Percentiles rank a stretch among this genome's conserved stretches.
Conservation (phyloP, 805 yeast species). For the Myxozyma vanderwaltii region DNA sequence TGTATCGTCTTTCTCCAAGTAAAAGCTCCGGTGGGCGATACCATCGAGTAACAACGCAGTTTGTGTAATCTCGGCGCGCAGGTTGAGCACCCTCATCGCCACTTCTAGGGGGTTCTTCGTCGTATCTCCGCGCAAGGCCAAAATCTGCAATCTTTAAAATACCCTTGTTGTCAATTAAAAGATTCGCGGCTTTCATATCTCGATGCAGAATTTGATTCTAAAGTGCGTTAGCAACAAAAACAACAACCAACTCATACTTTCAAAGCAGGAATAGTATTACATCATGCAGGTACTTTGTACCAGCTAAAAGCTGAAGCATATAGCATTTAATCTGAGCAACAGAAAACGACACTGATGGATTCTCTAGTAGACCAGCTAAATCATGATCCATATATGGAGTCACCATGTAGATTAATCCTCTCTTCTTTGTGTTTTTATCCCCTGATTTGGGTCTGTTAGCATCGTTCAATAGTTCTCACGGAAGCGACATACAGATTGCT, state of each 20-base stretch:
- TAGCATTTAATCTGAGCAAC: conserved; percentile 80
- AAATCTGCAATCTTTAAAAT: conserved; percentile 89
- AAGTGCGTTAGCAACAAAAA: not conserved
- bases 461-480: not conserved
- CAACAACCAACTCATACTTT: too few species aligned
- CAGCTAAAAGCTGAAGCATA: conserved; percentile 74
- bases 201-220: conserved; percentile 64
- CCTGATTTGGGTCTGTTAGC: conserved; percentile 32
- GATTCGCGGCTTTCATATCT: conserved; percentile 93
- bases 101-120: conserved; percentile 60
- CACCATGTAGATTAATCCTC: conserved; percentile 71
- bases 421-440: conserved; percentile 37
- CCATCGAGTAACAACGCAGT: conserved; percentile 95
- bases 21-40: conserved; percentile 94
- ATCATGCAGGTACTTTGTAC: conserved; percentile 78
- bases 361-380: conserved; percentile 83
- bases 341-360: conserved; percentile 63
- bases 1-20: conserved; percentile 84
- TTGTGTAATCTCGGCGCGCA: conserved; percentile 51
- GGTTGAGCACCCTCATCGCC: conserved; percentile 51
- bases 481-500: conserved; percentile 15
- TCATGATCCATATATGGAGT: conserved; percentile 92
- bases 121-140: conserved; percentile 81
- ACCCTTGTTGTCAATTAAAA: conserved; percentile 77
- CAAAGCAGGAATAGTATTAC: conserved; percentile 7